Percentiles rank a stretch among this genome's conserved stretches.
Evolutionary conservation across 2,329 filamentous ascomycete genomes (phyloP).

Genomic region (Ophiosphaerella narmari): DNA sequence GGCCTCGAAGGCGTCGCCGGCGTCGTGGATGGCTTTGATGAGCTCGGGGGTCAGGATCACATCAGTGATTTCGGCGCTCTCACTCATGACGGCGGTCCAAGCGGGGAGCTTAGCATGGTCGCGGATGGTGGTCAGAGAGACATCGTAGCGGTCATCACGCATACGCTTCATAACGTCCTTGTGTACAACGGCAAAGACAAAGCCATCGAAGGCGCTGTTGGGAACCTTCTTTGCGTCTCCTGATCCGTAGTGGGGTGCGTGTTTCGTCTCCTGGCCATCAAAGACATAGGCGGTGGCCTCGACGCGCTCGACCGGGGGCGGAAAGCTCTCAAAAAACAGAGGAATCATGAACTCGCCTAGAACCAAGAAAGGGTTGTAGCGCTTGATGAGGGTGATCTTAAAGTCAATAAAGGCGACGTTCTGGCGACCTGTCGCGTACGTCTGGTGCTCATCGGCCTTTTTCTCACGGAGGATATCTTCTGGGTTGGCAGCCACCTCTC

Average conservation of each 20-base stretch:
- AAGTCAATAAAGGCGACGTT: constrained; percentile 92
- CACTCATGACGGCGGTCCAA: constrained; percentile 94
- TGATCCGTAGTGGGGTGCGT: constrained; percentile 69
- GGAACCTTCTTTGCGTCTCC: constrained; percentile 65
- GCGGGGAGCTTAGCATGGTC: constrained; percentile 85
- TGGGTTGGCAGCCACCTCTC: constrained; percentile 52
- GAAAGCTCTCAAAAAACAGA: constrained; percentile 80
- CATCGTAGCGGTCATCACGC: constrained; percentile 90
- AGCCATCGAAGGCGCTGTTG: constrained; percentile 77
- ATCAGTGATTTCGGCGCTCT: constrained; percentile 93
- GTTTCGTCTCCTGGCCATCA: constrained; percentile 83
- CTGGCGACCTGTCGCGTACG: constrained; percentile 88
- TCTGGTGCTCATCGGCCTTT: constrained; percentile 81
- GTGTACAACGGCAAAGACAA: constrained; percentile 94
- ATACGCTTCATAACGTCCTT: constrained; percentile 91
- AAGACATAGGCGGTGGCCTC: constrained; percentile 85
- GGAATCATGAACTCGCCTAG: constrained; percentile 70
- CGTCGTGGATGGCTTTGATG: constrained; percentile 74
- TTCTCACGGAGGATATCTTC: constrained; percentile 79
- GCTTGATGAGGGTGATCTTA: constrained; percentile 78
- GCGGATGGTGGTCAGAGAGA: constrained; percentile 91
- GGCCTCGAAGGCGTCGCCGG: constrained; percentile 77
- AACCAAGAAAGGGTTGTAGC: constrained; percentile 77
- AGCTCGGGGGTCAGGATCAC: constrained; percentile 85
- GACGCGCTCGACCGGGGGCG: constrained; percentile 70